Conservation (phyloP, 2,329 filamentous ascomycete genomes). For the Stagonosporopsis vannaccii region DNA sequence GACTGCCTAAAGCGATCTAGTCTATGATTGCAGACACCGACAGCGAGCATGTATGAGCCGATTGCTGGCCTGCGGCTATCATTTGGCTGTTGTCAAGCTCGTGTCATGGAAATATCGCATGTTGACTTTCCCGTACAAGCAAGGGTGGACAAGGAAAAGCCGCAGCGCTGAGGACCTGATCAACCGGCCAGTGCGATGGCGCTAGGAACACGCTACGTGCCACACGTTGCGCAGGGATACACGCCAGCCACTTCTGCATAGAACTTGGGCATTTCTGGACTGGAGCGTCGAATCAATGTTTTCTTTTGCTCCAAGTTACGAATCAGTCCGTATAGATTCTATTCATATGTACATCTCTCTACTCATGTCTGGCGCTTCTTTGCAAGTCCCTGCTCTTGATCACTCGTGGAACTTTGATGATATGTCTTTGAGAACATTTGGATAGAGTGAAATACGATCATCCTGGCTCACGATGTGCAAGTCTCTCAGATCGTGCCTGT, state of each 20-base stretch:
- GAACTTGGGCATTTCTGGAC: neutral
- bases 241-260: neutral
- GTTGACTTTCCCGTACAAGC: neutral
- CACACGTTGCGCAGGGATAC: neutral
- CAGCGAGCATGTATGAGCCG: neutral
- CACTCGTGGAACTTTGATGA: too few relatives aligned
- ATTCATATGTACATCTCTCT: neutral
- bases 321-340: neutral
- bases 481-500: too few relatives aligned
- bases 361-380: too few relatives aligned
- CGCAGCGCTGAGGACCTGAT: neutral
- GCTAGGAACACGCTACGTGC: constrained; percentile 2
- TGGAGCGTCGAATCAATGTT: neutral
- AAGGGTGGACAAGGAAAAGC: neutral
- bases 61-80: neutral
- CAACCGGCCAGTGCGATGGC: neutral
- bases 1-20: constrained; percentile 14
- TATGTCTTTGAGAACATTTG: too few relatives aligned
- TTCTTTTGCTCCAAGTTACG: neutral
- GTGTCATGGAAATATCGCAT: neutral
- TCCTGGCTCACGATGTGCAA: too few relatives aligned
- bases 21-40: neutral
- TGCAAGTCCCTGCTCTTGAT: too few relatives aligned
- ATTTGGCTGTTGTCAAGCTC: neutral
- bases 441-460: too few relatives aligned